Evolutionary conservation across 345 rosid genomes (phyloP).

Genomic region (Corchorus capsularis): DNA sequence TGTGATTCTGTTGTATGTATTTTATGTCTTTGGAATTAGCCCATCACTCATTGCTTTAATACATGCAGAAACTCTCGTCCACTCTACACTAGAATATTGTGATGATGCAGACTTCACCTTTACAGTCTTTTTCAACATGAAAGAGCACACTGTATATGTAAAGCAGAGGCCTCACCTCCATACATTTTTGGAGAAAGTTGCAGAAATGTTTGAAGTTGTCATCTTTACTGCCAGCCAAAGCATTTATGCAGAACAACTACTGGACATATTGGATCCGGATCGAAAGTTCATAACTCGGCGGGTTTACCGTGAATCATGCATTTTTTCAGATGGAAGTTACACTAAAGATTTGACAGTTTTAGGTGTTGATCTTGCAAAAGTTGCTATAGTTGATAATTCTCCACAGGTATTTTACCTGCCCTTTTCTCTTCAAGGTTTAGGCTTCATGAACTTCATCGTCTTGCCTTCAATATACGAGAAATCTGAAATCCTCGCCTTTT

Average conservation of each 20-base stretch:
- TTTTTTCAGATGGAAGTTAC: conserved; percentile 81
- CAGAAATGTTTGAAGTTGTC: conserved; percentile 79
- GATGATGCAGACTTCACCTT: conserved; percentile 83
- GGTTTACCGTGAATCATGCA: conserved; percentile 88
- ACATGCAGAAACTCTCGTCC: conserved; percentile 87
- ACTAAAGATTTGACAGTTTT: conserved; percentile 90
- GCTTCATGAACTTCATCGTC: conserved; percentile 11
- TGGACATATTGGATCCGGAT: conserved; percentile 80
- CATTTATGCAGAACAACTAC: conserved; percentile 82
- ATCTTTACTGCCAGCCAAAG: conserved; percentile 96
- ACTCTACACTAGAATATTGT: conserved; percentile 79
- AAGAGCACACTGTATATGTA: conserved; percentile 85
- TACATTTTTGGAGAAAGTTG: conserved; percentile 81
- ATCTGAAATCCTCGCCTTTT: not conserved
- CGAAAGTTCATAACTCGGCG: conserved; percentile 73
- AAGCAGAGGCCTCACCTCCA: conserved; percentile 84
- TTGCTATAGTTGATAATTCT: conserved; percentile 92
- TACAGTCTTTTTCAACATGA: conserved; percentile 81
- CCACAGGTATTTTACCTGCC: conserved; percentile 71
- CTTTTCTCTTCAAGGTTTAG: conserved; percentile 16
- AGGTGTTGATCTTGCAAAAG: conserved; percentile 94
- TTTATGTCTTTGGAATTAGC: not conserved
- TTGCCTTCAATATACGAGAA: not conserved
- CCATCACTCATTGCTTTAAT: not conserved
- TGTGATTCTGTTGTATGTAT: not conserved